Percentiles rank a stretch among this genome's conserved stretches.
Evolutionary conservation across 2,329 filamentous ascomycete species (phyloP).

Genomic region (Talaromyces sp.): DNA sequence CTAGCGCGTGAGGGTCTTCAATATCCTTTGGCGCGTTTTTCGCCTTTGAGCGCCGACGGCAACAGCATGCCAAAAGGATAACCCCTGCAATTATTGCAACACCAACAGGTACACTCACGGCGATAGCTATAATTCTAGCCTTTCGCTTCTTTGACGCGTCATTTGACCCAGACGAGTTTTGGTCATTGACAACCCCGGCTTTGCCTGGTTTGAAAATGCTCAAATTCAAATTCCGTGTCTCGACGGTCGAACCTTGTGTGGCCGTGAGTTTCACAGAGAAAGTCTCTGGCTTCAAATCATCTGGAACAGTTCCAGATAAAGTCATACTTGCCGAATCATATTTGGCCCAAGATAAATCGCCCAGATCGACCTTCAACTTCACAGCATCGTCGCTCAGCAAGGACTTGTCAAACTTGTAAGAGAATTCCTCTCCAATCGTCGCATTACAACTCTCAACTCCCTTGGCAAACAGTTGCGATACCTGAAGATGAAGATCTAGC

Average conservation of each 20-base stretch:
- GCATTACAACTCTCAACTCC: slow-evolving; percentile 43
- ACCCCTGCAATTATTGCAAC: slow-evolving; percentile 23
- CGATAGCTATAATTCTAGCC: slow-evolving; percentile 33
- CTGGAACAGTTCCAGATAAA: slow-evolving; percentile 47
- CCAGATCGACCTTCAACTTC: slow-evolving; percentile 41
- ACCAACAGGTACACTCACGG: slow-evolving; percentile 30
- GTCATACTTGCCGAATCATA: slow-evolving; percentile 43
- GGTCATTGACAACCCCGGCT: slow-evolving; percentile 15
- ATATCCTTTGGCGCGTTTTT: slow-evolving; percentile 18
- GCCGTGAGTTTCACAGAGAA: slow-evolving; percentile 42
- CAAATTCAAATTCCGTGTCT: slow-evolving; percentile 44
- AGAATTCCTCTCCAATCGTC: slow-evolving; percentile 46
- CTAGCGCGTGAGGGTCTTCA: slow-evolving; percentile 1
- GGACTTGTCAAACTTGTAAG: slow-evolving; percentile 42
- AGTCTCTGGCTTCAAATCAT: slow-evolving; percentile 30
- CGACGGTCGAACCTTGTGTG: slow-evolving; percentile 30
- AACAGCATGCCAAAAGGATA: slow-evolving; percentile 32
- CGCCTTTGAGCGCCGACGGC: slow-evolving; percentile 21
- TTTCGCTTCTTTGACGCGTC: slow-evolving; percentile 22
- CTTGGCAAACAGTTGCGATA: slow-evolving; percentile 40
- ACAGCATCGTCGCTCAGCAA: slow-evolving; percentile 38
- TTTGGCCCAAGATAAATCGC: slow-evolving; percentile 44
- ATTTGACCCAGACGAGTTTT: slow-evolving; percentile 15
- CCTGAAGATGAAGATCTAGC: slow-evolving; percentile 47
- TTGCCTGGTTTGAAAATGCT: slow-evolving; percentile 20